Evolutionary conservation across 352 stramenopile species (phyloP), one percentile per base, ranked within the genome.

Genomic region (Pythium rishiriense): DNA sequence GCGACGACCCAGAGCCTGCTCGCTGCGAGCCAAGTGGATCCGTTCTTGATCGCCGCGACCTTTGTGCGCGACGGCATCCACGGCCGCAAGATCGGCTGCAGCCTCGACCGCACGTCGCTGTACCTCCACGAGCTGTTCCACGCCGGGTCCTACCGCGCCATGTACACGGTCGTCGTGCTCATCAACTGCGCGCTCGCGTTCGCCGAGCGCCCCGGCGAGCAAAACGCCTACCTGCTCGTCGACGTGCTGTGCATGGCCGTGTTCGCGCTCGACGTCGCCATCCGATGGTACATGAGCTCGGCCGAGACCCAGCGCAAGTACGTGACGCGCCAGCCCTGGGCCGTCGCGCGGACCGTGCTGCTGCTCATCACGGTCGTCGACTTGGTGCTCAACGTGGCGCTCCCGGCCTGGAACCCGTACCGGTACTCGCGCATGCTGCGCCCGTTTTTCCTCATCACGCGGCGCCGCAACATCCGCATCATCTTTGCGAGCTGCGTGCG

Each of bases 241-340:
- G 85, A 94, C 59, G 22, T 94, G 21, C 46, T 87, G 0, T 92
- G 83, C 57, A 65, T 91, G 37, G 64, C 75, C 19, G 60, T 90
- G 12, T 94, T 91, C 45, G 73, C 63, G 12, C 50, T 82, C 9
- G 85, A 94, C 50, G 52, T 94, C 24, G 73, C 67, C 37, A 88
- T 91, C 41, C 83, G 83, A 39, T 94, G 85, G 81, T 83, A 81
- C 73, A 91, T 94, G 85, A 94, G 85, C 62, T 94, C 85, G 3
- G 74, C 74, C 17, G 79, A 89, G 66, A 94, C 85, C 6, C 84
- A 91, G 69, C 72, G 78, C 68, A 80, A 90, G 65, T 94, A 88
- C 66, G 68, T 88, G 4, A 87, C 81, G 6, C 75, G 85, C 11
- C 81, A 94, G 52, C 85, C 83, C 0, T 94, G 85, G 85, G 83